These are phyloP conservation scores for Vitis hybrid DNA, from an alignment of 177 flowering plant species.

Conservation along the genomic window DNA sequence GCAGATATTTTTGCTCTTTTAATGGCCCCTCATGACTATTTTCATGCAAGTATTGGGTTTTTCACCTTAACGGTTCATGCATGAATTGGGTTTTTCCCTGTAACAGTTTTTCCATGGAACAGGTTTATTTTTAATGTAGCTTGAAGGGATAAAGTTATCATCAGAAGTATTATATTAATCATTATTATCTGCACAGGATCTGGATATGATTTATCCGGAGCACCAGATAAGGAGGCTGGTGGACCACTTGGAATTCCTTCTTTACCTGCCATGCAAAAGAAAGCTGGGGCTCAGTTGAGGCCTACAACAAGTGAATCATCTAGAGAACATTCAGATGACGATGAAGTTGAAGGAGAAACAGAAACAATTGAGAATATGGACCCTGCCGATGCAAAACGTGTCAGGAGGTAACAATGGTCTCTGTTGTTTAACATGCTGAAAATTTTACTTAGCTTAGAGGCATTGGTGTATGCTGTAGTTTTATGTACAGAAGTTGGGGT, in stretches of 20 bases:
- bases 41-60: background rate
- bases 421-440: background rate
- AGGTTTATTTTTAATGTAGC: background rate
- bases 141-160: background rate
- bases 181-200: constrained; percentile 35
- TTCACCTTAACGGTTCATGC: background rate
- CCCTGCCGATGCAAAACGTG: constrained; percentile 83
- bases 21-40: background rate
- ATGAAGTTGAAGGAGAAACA: constrained; percentile 72
- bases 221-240: constrained; percentile 46
- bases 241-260: constrained; percentile 49
- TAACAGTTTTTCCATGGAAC: background rate
- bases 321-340: constrained; percentile 85
- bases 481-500: too few relatives aligned
- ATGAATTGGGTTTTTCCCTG: background rate
- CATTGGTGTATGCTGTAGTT: too few relatives aligned
- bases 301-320: constrained; percentile 81
- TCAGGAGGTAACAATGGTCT: constrained; percentile 62
- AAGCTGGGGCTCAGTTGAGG: constrained; percentile 35
- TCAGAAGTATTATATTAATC: background rate
- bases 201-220: constrained; percentile 36
- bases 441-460: background rate
- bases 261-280: constrained; percentile 41
- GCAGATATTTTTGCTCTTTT: background rate
- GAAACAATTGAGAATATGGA: constrained; percentile 58